phyloP scores from a whole-genome alignment of 2,329 filamentous ascomycete species.

The Sphaerulina populicola region DNA sequence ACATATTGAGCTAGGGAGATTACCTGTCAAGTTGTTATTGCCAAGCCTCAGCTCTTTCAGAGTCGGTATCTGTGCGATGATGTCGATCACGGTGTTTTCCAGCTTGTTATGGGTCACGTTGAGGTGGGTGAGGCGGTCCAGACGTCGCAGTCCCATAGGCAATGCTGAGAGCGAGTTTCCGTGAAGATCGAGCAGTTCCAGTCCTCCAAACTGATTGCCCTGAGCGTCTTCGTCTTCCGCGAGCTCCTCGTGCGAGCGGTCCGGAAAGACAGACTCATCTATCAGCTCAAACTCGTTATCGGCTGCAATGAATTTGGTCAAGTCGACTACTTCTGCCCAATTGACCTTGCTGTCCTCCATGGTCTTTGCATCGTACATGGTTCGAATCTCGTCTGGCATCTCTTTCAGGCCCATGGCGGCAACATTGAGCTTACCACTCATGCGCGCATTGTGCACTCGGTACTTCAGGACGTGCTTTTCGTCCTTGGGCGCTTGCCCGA shows the following conservation, averaged over 20 bases:
- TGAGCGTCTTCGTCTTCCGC: conserved; percentile 57
- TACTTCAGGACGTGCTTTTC: conserved; percentile 62
- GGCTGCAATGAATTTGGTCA: conserved; percentile 74
- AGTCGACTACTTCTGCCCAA: conserved; percentile 88
- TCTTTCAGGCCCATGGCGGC: conserved; percentile 70
- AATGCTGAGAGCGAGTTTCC: conserved; percentile 67
- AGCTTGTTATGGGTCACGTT: conserved; percentile 75
- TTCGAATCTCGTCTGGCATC: conserved; percentile 73
- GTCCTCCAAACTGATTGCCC: conserved; percentile 69
- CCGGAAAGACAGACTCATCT: conserved; percentile 69
- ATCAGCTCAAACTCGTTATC: conserved; percentile 79
- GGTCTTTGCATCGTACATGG: conserved; percentile 78
- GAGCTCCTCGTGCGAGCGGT: conserved; percentile 47
- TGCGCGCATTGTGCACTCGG: conserved; percentile 63
- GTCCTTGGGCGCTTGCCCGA: conserved; percentile 57
- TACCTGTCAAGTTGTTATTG: conserved; percentile 64
- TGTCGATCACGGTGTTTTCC: conserved; percentile 59
- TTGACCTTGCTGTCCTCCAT: conserved; percentile 55
- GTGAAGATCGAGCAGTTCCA: conserved; percentile 78
- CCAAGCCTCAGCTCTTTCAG: conserved; percentile 75
- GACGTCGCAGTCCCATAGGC: conserved; percentile 64
- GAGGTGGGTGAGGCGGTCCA: conserved; percentile 67
- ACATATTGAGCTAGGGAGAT: conserved; percentile 55
- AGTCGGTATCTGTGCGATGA: conserved; percentile 62
- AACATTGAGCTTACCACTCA: conserved; percentile 77